Conservation (phyloP, 2,329 filamentous ascomycete genomes). For the Gnomoniopsis sp. region DNA sequence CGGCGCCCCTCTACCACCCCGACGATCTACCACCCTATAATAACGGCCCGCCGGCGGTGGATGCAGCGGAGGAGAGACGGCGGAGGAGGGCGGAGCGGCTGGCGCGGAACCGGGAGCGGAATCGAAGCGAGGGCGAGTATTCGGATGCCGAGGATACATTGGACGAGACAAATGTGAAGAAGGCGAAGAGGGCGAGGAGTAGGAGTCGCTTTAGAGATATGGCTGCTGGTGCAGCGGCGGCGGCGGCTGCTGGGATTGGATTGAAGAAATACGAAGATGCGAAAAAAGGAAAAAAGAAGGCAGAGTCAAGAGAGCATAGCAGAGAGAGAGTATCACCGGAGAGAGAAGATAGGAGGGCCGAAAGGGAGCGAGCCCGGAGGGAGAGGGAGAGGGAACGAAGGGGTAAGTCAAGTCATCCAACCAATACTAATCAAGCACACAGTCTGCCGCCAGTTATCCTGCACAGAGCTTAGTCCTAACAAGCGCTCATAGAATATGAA, state of each 20-base stretch:
- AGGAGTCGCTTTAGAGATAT: constrained; percentile 52
- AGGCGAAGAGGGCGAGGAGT: constrained; percentile 50
- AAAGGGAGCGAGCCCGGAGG: constrained; percentile 27
- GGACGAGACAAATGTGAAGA: constrained; percentile 24
- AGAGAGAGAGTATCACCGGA: constrained; percentile 34
- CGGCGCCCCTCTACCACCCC: constrained; percentile 29
- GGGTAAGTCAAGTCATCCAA: constrained; percentile 25
- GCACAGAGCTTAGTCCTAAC: constrained; percentile 2
- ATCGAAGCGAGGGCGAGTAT: constrained; percentile 22
- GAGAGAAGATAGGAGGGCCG: constrained; percentile 21
- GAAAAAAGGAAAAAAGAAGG: constrained; percentile 38
- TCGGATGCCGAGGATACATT: constrained; percentile 21
- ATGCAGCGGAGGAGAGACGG: constrained; percentile 42
- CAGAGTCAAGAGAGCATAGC: constrained; percentile 28
- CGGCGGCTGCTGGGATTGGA: constrained; percentile 59
- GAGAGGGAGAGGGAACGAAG: constrained; percentile 35
- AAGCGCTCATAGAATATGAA: constrained; percentile 29
- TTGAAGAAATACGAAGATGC: constrained; percentile 57
- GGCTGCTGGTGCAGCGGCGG: constrained; percentile 51
- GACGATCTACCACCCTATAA: not conserved
- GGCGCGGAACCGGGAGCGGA: constrained; percentile 25
- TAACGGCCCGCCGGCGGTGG: constrained; percentile 26
- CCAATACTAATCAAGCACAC: not conserved
- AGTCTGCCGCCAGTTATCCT: not conserved
- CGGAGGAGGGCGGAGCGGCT: constrained; percentile 27